Conservation (phyloP, 2,329 filamentous ascomycete genomes). For the Phialophora expanda region DNA sequence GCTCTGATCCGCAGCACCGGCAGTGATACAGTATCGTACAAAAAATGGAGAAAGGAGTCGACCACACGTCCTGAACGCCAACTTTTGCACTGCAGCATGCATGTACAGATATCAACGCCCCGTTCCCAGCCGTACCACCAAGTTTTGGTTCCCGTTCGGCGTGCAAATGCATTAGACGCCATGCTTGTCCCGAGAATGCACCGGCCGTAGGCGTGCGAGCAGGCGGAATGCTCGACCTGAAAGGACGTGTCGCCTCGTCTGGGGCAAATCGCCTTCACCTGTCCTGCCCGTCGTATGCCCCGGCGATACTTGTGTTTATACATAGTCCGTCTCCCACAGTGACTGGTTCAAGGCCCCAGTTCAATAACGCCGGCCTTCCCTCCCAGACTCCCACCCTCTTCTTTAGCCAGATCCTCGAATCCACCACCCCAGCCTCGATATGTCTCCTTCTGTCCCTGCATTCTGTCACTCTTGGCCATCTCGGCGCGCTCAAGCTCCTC, state of each 20-base stretch:
- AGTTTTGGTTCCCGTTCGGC: background rate
- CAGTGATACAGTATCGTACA: too few species aligned
- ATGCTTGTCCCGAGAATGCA: background rate
- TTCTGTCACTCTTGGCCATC: background rate
- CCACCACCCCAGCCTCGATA: constrained; percentile 29
- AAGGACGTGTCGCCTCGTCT: too few species aligned
- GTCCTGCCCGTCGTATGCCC: too few species aligned
- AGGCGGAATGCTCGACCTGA: background rate
- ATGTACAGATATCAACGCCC: background rate
- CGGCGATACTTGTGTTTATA: background rate
- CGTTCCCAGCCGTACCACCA: background rate
- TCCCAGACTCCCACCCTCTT: background rate
- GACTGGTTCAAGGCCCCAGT: constrained; percentile 8
- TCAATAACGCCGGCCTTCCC: constrained; percentile 15
- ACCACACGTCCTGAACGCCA: background rate
- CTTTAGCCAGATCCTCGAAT: constrained; percentile 21
- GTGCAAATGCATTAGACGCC: background rate
- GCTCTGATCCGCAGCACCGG: too few species aligned
- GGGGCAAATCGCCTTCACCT: too few species aligned
- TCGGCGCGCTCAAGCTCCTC: constrained; percentile 2
- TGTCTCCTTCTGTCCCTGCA: constrained; percentile 1
- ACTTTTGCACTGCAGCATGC: background rate
- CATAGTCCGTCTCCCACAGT: background rate
- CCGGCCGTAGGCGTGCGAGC: background rate
- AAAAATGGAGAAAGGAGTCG: too few species aligned